Conservation (phyloP, 2,329 filamentous ascomycete species). For the Neoarthrinium moseri region DNA sequence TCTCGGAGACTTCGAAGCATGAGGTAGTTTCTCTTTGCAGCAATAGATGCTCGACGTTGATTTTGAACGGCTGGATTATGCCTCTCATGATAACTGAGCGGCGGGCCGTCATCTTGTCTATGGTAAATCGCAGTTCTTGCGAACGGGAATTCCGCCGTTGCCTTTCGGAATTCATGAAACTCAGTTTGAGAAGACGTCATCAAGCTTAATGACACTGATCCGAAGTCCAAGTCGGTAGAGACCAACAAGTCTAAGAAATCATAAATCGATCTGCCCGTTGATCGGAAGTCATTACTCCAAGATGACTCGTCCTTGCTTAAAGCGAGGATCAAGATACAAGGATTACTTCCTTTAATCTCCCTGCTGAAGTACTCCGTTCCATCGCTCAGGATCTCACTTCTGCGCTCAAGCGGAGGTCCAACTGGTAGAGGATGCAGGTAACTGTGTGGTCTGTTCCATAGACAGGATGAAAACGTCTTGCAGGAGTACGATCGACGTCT, state of each 20-base stretch:
- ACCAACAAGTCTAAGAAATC: conserved; percentile 27
- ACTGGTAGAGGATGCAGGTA: conserved; percentile 19
- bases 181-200: conserved; percentile 25
- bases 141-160: conserved; percentile 21
- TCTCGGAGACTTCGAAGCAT: conserved; percentile 28
- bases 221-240: conserved; percentile 22
- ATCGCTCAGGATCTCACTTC: conserved; percentile 15
- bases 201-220: conserved; percentile 22
- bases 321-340: conserved; percentile 23
- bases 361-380: conserved; percentile 22
- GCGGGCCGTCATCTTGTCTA: conserved; percentile 16
- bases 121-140: conserved; percentile 22
- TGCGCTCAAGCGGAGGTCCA: conserved; percentile 17
- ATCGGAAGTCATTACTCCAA: conserved; percentile 26
- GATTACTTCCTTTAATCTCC: conserved; percentile 17
- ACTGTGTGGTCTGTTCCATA: conserved; percentile 18
- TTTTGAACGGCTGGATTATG: conserved; percentile 22
- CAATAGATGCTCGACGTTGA: conserved; percentile 24
- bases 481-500: conserved; percentile 25
- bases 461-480: conserved; percentile 22
- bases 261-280: conserved; percentile 24
- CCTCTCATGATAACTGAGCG: conserved; percentile 19
- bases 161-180: conserved; percentile 20
- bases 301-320: conserved; percentile 24
- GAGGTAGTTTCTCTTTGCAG: conserved; percentile 30